Base-by-base conservation (phyloP, 2,329 filamentous ascomycete genomes). In the Colletotrichum liaoningense region DNA sequence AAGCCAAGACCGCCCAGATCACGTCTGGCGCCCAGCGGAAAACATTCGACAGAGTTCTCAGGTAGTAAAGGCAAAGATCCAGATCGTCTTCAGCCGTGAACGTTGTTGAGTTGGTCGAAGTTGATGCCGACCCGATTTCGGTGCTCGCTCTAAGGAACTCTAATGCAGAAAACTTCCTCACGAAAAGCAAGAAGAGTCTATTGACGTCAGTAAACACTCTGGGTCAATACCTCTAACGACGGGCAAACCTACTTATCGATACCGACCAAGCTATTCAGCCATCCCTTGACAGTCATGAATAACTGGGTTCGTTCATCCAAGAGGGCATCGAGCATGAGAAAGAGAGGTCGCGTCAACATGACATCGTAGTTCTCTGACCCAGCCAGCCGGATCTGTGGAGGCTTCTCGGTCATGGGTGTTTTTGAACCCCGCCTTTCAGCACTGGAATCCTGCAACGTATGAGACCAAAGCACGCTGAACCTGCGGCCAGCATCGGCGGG, bases 381-480 rank as follows among this genome's bases (percentile, higher is more conserved):
- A 8, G 82, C 88, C 76, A 88, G 84, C 30, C 88, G 85, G 16
- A 82, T 81, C 9, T 79, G 78, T 5, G 79, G 81, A 49, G 72
- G 77, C 49, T 82, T 83, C 69, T 83, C 81, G 30, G 73, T 75
- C 55, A 77, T 79, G 8, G 83, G 82, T 9, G 83, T 80, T 74
- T 83, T 86, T 9, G 84, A 83, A n/a, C 78, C 77, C 76, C 84
- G 82, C 67, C 85, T 79, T 66, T 87, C 85, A 28, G 79, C 75
- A 73, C 83, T 77, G 11, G 73, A 73, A 74, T 91, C 91, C 78
- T 92, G 90, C 33, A 93, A 81, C 24, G 89, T 94, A 79, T 97
- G 94, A n/a, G 92, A 92, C 95, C 95, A 98, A 4, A 97, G 83
- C 4, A 95, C 89, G 54, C 89, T 87, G 80, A 97, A 96, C 14